Conservation (phyloP, 352 stramenopile species). For the Globisporangium nagaii region DNA sequence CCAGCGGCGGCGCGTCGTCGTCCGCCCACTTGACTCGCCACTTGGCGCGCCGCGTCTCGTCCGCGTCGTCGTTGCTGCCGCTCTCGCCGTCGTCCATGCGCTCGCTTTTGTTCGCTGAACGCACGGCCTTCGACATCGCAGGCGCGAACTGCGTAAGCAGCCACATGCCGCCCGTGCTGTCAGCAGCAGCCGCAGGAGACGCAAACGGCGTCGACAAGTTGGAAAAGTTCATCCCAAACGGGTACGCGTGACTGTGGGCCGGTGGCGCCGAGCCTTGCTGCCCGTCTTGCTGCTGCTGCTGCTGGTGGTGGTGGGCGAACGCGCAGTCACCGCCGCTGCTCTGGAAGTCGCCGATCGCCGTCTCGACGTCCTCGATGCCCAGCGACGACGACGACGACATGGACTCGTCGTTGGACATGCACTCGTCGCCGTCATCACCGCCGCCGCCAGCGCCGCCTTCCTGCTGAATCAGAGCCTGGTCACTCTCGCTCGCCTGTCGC, state of each 20-base stretch:
- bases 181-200: neutral
- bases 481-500: slow-evolving; percentile 5
- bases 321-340: too few relatives aligned
- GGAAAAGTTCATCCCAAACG: too few relatives aligned
- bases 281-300: neutral
- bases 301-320: neutral
- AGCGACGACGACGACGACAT: slow-evolving; percentile 48
- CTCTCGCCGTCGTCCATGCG: slow-evolving; percentile 20
- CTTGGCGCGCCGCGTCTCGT: neutral
- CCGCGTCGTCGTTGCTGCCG: slow-evolving; percentile 6
- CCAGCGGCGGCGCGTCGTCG: slow-evolving; percentile 11
- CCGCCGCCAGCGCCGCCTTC: slow-evolving; percentile 11
- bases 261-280: too few relatives aligned
- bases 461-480: slow-evolving; percentile 5
- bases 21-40: slow-evolving; percentile 33
- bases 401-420: slow-evolving; percentile 59
- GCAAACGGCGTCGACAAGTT: neutral
- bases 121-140: slow-evolving; percentile 43
- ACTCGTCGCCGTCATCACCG: slow-evolving; percentile 33
- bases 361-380: slow-evolving; percentile 22
- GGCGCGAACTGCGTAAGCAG: slow-evolving; percentile 41
- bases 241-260: too few relatives aligned
- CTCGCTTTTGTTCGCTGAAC: slow-evolving; percentile 6
- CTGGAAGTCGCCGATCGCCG: slow-evolving; percentile 2
- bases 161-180: slow-evolving; percentile 24